Evolutionary conservation across 441 rosid species (phyloP), one percentile per base, ranked within the genome.

Genomic region (Erodium texanum): DNA sequence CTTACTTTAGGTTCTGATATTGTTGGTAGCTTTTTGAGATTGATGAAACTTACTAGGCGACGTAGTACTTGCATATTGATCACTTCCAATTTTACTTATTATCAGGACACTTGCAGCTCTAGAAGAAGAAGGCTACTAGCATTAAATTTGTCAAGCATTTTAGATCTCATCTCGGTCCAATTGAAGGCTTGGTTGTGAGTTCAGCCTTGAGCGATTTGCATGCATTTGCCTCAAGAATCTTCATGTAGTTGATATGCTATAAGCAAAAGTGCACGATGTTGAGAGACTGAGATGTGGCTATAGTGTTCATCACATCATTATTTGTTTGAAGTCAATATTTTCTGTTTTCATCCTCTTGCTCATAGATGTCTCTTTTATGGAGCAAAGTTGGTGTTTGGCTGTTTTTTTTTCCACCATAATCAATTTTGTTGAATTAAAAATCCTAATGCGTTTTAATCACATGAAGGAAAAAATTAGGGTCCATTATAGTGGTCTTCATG

Each of bases 331-430:
- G 98, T 92, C 63, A 92, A 89, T 76, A 95, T 92, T 64, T 95
- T 92, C 69, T 87, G 95, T 74, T 88, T 85, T 77, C 96, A 87
- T 84, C 96, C 93, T 72, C 84, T 81, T 66, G 87, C 87, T 16
- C 94, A 96, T 38, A 91, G 89, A n/a, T 96, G 97, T 58, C 95
- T 87, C 80, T 87, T 86, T 9, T 91, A 89, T 82, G 99, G 99
- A 71, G 89, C 97, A 50, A 93, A 93, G 96, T 96, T 86, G 23
- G 38, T 52, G 81, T 54, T 50, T 16, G 45, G 62, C 11, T 6
- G 29, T 62, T 45, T 48, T 38, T 38, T 7, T 32, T 38, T n/a
- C 8, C 41, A 20, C 38, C 6, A 45, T n/a, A 3, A 2, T 73
- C 34, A 68, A 34, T 23, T 48, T 54, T 74, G 38, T 62, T 70